Evolutionary conservation across 1,139 yeast genomes (phyloP), one percentile per base, ranked within the genome.

Genomic region (Sugiyamaella paludigena): DNA sequence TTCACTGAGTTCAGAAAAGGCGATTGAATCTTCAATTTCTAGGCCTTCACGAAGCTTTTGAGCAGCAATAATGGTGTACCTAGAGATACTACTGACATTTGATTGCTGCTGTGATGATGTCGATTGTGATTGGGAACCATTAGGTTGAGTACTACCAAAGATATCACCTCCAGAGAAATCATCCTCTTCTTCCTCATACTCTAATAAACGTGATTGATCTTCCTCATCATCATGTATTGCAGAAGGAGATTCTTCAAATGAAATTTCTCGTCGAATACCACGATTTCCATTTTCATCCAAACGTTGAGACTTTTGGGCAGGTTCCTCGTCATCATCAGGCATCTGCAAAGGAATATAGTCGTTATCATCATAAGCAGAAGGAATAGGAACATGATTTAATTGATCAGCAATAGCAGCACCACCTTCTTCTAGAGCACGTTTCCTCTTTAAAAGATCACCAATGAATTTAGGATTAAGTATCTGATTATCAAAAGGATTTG

Each of bases 61-160:
- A 0, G 88, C 87, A 38, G 85, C 74, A 55, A 79, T 77, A 5
- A 73, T 68, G 0, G 89, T 81, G 3, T 81, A 70, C 56, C 74
- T 72, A 1, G 81, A 69, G 19, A 71, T 60, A 48, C 64, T 58
- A 24, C 52, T 51, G 36, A 47, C 38, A 15, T 48, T 53, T 7
- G 48, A 11, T 27, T 40, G 19, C 24, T 40, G 7, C 8, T 36
- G 15, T 12, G 39, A 10, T n/a, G 27, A 12, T 8, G 12, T 16
- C 15, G 34, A 15, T 12, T n/a, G 13, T 27, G 13, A 31, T 13
- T 31, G 37, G 8, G 13, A 12, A 8, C 16, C 27, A 8, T 36
- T 36, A 4, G 28, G 12, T 36, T 37, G 42, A 13, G 41, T 29
- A 10, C 42, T n/a, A n/a, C 45, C 45, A 16, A 42, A 42, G 28